These are phyloP conservation scores for Rhodamnia argentea DNA, from an alignment of 345 rosid species.

Conservation along the genomic window DNA sequence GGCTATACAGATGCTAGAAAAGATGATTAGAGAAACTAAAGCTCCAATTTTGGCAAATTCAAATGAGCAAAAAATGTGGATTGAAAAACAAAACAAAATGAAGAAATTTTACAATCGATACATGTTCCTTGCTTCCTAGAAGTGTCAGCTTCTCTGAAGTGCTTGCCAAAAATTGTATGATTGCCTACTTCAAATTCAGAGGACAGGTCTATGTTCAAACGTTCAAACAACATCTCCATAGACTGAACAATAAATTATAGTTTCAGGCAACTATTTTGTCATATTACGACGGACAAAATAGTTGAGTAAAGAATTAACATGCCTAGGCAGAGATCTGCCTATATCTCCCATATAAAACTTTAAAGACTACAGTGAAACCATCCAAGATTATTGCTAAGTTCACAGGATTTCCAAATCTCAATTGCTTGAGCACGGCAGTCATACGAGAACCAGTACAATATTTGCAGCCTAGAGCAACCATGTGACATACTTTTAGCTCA, in stretches of 20 bases:
- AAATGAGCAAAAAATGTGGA: background rate
- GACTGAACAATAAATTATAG: background rate
- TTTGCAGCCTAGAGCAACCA: background rate
- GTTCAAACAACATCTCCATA: background rate
- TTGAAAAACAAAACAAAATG: background rate
- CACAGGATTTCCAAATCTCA: background rate
- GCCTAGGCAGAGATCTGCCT: background rate
- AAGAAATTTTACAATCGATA: background rate
- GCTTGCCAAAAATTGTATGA: background rate
- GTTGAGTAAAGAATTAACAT: background rate
- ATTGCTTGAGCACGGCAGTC: background rate
- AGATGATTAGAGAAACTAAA: background rate
- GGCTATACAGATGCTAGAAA: background rate
- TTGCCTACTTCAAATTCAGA: background rate
- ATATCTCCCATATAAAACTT: background rate
- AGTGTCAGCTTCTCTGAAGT: background rate
- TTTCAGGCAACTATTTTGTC: background rate
- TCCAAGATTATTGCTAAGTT: background rate
- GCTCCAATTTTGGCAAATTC: background rate
- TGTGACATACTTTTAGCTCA: background rate
- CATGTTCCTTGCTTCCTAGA: background rate
- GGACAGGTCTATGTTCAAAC: background rate
- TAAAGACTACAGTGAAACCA: background rate
- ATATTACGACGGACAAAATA: background rate
- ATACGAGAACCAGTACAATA: background rate